Base-by-base conservation (phyloP, 2,329 filamentous ascomycete genomes). In the Aspergillus uvarum region DNA sequence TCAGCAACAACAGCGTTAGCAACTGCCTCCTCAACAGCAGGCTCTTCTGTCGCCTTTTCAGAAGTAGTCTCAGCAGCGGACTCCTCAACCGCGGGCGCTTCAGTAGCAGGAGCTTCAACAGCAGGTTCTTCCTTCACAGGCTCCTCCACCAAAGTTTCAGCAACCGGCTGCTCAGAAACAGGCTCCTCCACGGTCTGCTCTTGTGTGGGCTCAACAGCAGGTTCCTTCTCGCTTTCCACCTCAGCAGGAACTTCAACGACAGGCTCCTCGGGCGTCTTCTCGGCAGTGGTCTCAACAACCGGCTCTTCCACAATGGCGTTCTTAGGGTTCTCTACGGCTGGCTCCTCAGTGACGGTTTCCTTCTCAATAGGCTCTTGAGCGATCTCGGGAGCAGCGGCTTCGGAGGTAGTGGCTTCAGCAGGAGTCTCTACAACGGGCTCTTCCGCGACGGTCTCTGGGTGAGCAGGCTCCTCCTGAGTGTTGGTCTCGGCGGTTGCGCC, bases 381-480 rank as follows among this genome's bases (percentile, higher is more conserved):
- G 44, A 53, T 32, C n/a, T 61, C 55, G 22, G 31, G 32, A 24
- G 38, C 56, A 49, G 56, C 42, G 4, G 48, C 51, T 51, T 50
- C 47, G 51, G 38, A 38, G 10, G 51, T 52, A 22, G 19, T 11
- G 38, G n/a, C 14, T 21, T 64, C 57, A 5, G 54, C 31, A 14
- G 53, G 47, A 19, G 56, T 24, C 49, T 59, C 61, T 19, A 56
- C 51, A 11, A 31, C 44, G 35, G 58, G 38, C 56, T 67, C 56
- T 16, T 52, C 59, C n/a, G 35, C 12, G 10, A 47, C 32, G 24
- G 53, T 32, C 38, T 52, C 56, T 21, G 44, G 38, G 14, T 19
- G 38, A 29, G 50, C 48, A 47, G 48, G 51, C n/a, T 60, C 53
- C 35, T 64, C 53, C 50, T 59, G 55, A 5, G 38, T 47, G 12